Evolutionary conservation across 106 monocot species (phyloP).

Genomic region (Dendrobium chrysotoxum): DNA sequence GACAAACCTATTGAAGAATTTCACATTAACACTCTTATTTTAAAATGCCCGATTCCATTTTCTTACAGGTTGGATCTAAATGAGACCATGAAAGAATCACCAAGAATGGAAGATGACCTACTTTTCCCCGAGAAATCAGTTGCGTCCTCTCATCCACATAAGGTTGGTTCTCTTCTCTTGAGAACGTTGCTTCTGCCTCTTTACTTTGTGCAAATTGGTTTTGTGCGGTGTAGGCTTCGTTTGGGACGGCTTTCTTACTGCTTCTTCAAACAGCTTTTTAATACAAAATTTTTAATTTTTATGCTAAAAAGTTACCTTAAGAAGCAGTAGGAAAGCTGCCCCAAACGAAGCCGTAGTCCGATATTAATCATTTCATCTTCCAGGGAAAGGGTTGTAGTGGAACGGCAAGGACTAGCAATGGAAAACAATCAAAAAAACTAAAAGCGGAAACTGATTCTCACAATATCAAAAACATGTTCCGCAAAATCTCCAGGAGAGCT

Average conservation of each 20-base stretch:
- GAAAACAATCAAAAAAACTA: conserved; percentile 41
- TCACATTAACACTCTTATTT: background rate
- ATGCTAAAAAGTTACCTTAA: too few relatives aligned
- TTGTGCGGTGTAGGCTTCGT: too few relatives aligned
- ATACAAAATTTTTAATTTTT: too few relatives aligned
- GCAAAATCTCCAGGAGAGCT: conserved; percentile 29
- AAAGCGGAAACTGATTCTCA: conserved; percentile 45
- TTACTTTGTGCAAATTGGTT: background rate
- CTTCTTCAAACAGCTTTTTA: too few relatives aligned
- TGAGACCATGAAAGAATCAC: conserved; percentile 12
- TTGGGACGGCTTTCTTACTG: too few relatives aligned
- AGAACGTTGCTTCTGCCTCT: background rate
- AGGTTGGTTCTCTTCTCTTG: conserved; percentile 17
- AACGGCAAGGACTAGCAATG: conserved; percentile 29
- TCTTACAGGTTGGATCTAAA: conserved; percentile 34
- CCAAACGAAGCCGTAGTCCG: too few relatives aligned
- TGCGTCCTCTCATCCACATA: conserved; percentile 9
- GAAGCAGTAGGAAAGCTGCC: too few relatives aligned
- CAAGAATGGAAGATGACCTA: conserved; percentile 10
- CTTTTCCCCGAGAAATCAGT: conserved; percentile 20
- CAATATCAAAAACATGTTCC: conserved; percentile 72
- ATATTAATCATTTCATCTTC: background rate
- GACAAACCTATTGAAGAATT: background rate
- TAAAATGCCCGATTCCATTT: background rate
- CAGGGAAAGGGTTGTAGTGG: conserved; percentile 27